Evolutionary conservation across 306 rosid genomes (phyloP).

Genomic region (Phaseolus lunatus): DNA sequence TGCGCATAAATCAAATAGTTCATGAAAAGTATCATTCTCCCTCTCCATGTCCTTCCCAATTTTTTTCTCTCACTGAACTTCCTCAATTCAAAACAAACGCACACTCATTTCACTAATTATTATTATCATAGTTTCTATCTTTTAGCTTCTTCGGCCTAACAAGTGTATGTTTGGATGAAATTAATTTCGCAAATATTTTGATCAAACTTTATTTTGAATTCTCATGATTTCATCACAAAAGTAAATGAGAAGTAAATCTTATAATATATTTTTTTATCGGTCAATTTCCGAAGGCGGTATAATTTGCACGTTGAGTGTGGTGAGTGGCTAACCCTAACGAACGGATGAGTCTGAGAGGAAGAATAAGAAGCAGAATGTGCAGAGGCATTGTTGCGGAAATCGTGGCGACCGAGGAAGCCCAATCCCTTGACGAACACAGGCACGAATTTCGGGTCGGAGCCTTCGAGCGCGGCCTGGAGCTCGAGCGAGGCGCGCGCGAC

Average conservation of each 20-base stretch:
- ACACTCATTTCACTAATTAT: background rate
- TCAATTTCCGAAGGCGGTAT: too few species aligned
- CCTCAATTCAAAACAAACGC: background rate
- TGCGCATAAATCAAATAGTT: background rate
- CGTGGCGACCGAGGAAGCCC: slow-evolving; percentile 70
- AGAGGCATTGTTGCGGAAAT: slow-evolving; percentile 58
- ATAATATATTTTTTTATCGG: too few species aligned
- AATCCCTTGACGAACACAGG: slow-evolving; percentile 77
- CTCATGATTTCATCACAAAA: too few species aligned
- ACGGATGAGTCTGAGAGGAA: slow-evolving; percentile 62
- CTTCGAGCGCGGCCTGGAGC: slow-evolving; percentile 82
- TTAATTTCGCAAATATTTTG: too few species aligned
- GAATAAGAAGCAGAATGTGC: slow-evolving; percentile 45
- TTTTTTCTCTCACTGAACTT: background rate
- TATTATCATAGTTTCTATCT: background rate
- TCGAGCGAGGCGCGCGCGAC: slow-evolving; percentile 70
- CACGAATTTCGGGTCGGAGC: slow-evolving; percentile 61
- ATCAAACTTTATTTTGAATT: too few species aligned
- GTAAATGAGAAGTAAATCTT: too few species aligned
- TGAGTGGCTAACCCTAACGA: slow-evolving; percentile 63
- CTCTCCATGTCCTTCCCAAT: background rate
- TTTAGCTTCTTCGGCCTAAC: background rate
- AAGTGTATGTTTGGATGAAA: too few species aligned
- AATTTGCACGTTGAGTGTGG: background rate
- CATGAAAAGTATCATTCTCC: background rate